These are phyloP conservation scores for Emericellopsis cladophorae DNA, from an alignment of 2,329 filamentous ascomycete species.

Conservation along the genomic window DNA sequence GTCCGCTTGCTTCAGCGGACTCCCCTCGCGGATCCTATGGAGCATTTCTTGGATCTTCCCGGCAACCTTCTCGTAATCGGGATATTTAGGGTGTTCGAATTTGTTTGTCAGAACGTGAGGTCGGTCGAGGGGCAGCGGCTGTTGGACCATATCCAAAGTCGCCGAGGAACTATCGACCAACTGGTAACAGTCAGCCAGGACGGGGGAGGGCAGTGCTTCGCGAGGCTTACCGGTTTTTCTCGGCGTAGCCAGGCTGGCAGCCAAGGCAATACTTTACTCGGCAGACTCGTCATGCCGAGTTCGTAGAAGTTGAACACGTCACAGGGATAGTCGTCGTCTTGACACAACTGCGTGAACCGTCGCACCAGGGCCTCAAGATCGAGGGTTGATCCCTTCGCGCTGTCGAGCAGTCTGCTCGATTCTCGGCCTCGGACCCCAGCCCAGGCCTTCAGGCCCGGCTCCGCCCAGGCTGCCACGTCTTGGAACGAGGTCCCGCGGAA, in stretches of 20 bases:
- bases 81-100: conserved; percentile 7
- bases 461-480: conserved; percentile 9
- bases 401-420: conserved; percentile 7
- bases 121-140: conserved; percentile 11
- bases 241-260: conserved; percentile 4
- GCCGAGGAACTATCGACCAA: conserved; percentile 11
- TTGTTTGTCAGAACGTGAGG: conserved; percentile 14
- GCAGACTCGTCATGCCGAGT: conserved; percentile 7
- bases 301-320: conserved; percentile 11
- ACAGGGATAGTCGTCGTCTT: conserved; percentile 2
- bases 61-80: conserved; percentile 7
- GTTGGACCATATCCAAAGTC: conserved; percentile 9
- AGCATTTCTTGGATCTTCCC: conserved; percentile 8
- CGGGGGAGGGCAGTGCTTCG: background rate
- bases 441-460: conserved; percentile 5
- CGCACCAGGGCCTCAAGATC: conserved; percentile 8
- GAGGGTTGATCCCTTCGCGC: conserved; percentile 6
- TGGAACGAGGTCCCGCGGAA: conserved; percentile 14
- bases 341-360: conserved; percentile 8
- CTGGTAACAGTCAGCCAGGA: conserved; percentile 4
- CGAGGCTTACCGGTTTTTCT: conserved; percentile 7
- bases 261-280: conserved; percentile 7
- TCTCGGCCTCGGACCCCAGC: conserved; percentile 5
- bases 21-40: conserved; percentile 5
- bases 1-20: conserved; percentile 8